Evolutionary conservation across 2,329 filamentous ascomycete genomes (phyloP), one percentile per base, ranked within the genome.

Genomic region (Hypoxylon sp.): DNA sequence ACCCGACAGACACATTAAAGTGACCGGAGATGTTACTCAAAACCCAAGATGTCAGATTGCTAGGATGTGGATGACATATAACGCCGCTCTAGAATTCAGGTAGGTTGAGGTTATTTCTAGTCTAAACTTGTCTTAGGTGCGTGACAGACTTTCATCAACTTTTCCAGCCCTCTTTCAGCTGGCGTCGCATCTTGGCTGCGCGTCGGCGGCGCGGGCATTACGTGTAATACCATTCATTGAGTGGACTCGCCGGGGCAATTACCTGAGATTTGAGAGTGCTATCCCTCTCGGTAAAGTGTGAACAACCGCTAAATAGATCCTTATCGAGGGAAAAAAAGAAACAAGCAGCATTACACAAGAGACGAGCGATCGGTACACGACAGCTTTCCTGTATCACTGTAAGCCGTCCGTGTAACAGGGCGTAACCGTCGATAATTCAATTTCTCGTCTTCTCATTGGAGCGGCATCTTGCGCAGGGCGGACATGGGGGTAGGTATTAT

Each of bases 401-500:
- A 30, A 59, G 47, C 43, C 54, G 11, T 48, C 7, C 49, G 64
- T 67, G 64, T 62, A 62, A 67, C 64, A 57, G 32, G 32, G 59
- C 62, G 48, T 54, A 56, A 67, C 54, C 51, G 26, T 59, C n/a
- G 32, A 17, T 20, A 56, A 51, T 37, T 22, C 5, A 17, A 26
- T 24, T 50, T 37, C 30, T 26, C 56, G 4, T 46, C n/a, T 55
- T 55, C 60, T 59, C 11, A 65, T 65, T 65, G 62, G 62, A 41
- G 39, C 57, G 58, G 57, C 54, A 59, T 52, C 48, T 58, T 61
- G 49, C 48, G 34, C 34, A 41, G 17, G 44, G 20, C 32, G 11
- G 46, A 37, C 19, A 59, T 53, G 43, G 37, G 30, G 46, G n/a
- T n/a, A n/a, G n/a, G n/a, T n/a, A n/a, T 30, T 39, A 30, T 5